Base-by-base conservation (phyloP, 345 rosid species). In the Hirschfeldia incana region DNA sequence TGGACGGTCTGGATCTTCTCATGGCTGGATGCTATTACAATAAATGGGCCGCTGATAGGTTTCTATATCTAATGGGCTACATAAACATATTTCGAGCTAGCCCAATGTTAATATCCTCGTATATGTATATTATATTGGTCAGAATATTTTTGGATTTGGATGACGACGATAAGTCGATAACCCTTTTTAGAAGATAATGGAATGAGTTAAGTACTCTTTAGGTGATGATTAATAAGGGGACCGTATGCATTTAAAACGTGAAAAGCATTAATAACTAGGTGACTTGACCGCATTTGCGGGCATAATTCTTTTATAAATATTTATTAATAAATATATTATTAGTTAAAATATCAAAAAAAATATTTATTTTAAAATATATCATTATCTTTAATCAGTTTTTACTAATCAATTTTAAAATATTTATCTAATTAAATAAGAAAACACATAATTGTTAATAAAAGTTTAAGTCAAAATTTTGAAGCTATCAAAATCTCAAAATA, bases 1-100 rank as follows among this genome's bases (percentile, higher is more conserved):
- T 66, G 36, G 44, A 79, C 74, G 77, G 81, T 42, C 62, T 29
- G 1, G 81, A 78, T 72, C 16, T 65, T 0, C 15, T 64, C 49
- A 5, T 53, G 2, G 26, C 16, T 69, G 8, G 8, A 55, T 70
- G 49, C 11, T 12, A 36, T 33, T 10, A 49, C 26, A 11, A 33
- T 5, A 32, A 58, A 3, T 67, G 74, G 78, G 74, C 82, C 27
- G 7, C 16, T 11, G 1, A 44, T 13, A 5, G 27, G 8, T 12
- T 57, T 8, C 1, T 51, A 4, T 26, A 15, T 1, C 5, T 4
- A 46, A 13, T 44, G 61, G 67, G 81, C 72, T 10, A 4, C 15
- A 53, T 15, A 53, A 0, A 6, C 9, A 53, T 13, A 30, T 49
- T 15, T 12, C 6, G 0, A 2, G 7, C 3, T 28, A 49, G 57